phyloP scores from a whole-genome alignment of 305 asterid genomes.

The Solanum aculeatissimum region DNA sequence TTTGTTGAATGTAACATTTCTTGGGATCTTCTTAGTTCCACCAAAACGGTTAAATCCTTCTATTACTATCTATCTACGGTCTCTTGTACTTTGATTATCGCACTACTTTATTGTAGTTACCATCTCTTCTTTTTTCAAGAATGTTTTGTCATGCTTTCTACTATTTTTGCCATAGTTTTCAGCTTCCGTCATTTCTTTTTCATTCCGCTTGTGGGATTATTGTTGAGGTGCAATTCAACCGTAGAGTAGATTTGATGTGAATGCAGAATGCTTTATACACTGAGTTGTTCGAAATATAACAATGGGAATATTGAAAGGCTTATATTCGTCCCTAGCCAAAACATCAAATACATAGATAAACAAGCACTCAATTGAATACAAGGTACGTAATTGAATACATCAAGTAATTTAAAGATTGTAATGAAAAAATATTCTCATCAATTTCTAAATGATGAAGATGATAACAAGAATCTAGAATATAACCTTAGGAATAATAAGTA shows the following conservation, averaged over 20 bases:
- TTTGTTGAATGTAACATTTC: background rate
- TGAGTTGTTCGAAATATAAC: too few relatives aligned
- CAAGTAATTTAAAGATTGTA: background rate
- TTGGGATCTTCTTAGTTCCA: background rate
- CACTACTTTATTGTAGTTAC: background rate
- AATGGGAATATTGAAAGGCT: too few relatives aligned
- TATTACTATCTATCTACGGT: background rate
- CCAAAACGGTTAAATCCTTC: background rate
- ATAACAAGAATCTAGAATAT: background rate
- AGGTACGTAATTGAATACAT: background rate
- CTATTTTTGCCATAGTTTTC: background rate
- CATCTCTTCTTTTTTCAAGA: background rate
- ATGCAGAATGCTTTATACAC: too few relatives aligned
- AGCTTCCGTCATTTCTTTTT: background rate
- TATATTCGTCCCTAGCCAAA: background rate
- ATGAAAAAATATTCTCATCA: background rate
- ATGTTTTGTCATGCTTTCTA: background rate
- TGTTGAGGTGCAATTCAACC: too few relatives aligned
- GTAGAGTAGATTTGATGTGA: too few relatives aligned
- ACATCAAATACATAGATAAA: background rate
- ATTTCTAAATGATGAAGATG: background rate
- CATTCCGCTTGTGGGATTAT: too few relatives aligned
- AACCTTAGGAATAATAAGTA: background rate
- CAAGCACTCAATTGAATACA: background rate
- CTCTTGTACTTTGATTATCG: background rate